phyloP scores from a whole-genome alignment of 805 yeast species.

The Nakazawaea siamensis region DNA sequence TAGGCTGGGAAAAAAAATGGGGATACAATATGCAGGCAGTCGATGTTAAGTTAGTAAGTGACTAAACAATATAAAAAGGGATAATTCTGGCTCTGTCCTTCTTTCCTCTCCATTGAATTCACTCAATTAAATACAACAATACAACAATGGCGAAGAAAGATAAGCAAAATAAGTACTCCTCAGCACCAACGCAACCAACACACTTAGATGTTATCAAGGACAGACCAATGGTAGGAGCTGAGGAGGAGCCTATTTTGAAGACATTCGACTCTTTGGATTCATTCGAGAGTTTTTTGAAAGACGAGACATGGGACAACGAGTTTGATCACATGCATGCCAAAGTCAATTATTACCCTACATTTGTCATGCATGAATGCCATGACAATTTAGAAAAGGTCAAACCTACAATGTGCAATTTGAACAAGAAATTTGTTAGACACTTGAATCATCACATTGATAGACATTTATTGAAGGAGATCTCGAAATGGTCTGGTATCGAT shows the following conservation, averaged over 20 bases:
- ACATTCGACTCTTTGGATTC: slow-evolving; percentile 54
- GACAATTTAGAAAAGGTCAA: slow-evolving; percentile 65
- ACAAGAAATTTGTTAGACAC: slow-evolving; percentile 64
- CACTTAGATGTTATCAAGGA: slow-evolving; percentile 9
- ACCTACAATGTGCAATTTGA: slow-evolving; percentile 64
- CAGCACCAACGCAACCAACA: slow-evolving; percentile 11
- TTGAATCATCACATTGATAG: slow-evolving; percentile 69
- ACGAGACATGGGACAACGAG: slow-evolving; percentile 73
- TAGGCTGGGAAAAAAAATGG: too few relatives aligned
- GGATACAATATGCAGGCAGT: too few relatives aligned
- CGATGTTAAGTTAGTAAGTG: too few relatives aligned
- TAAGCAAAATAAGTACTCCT: slow-evolving; percentile 6
- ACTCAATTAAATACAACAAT: too few relatives aligned
- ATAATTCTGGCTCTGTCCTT: too few relatives aligned
- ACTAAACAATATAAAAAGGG: too few relatives aligned
- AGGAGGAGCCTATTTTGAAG: slow-evolving; percentile 17
- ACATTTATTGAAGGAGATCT: slow-evolving; percentile 62
- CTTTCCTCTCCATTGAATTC: too few relatives aligned
- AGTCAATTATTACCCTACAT: slow-evolving; percentile 65
- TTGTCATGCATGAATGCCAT: slow-evolving; percentile 56
- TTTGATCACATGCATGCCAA: slow-evolving; percentile 62
- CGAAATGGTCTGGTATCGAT: slow-evolving; percentile 48
- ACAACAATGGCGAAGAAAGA: slow-evolving; percentile 7
- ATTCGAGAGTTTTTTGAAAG: slow-evolving; percentile 57
- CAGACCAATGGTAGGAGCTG: slow-evolving; percentile 4